Conservation (phyloP, 345 rosid species). For the Citrus sinensis region DNA sequence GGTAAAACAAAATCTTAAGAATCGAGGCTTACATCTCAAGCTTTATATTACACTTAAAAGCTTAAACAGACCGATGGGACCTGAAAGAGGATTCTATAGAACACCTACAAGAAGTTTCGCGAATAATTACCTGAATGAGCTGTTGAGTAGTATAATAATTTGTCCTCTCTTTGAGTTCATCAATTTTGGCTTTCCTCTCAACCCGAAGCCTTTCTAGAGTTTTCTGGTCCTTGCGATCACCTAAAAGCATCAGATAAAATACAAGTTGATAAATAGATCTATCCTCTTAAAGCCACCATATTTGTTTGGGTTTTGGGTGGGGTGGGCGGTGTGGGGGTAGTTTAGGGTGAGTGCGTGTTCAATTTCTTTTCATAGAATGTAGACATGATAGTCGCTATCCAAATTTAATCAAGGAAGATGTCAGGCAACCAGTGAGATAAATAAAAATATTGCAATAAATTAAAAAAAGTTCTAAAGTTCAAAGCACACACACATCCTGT, state of each 20-base stretch:
- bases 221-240: constrained; percentile 82
- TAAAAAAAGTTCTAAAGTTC: background rate
- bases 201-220: constrained; percentile 77
- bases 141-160: constrained; percentile 90
- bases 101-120: background rate
- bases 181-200: constrained; percentile 85
- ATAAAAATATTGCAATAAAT: background rate
- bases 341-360: too few species aligned
- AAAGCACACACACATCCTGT: constrained; percentile 57
- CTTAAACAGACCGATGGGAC: background rate
- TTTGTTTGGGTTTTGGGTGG: background rate
- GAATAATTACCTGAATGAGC: constrained; percentile 71
- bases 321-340: too few species aligned
- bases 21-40: background rate
- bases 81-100: background rate
- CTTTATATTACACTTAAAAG: background rate
- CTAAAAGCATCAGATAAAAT: constrained; percentile 31
- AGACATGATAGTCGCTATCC: background rate
- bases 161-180: constrained; percentile 92
- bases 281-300: background rate
- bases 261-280: constrained; percentile 4
- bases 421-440: background rate
- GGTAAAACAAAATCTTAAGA: background rate
- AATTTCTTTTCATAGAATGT: background rate
- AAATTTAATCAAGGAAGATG: background rate